phyloP scores from a whole-genome alignment of 306 rosid species.

The Cyclanthera cordifolia region DNA sequence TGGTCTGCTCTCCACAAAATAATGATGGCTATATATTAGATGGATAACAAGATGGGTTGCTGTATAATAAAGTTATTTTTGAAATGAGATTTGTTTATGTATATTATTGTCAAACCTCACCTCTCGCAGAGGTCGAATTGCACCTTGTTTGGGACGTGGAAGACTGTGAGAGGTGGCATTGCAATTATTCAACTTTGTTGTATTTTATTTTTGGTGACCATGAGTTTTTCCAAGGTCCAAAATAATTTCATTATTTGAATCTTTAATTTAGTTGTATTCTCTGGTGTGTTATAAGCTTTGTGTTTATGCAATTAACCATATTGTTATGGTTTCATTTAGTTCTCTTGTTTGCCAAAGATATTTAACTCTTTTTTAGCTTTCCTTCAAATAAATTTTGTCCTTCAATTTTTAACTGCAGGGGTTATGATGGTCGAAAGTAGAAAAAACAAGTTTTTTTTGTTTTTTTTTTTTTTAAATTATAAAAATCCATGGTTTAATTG shows the following conservation, averaged over 20 bases:
- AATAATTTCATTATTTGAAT: background rate
- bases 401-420: too few relatives aligned
- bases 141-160: background rate
- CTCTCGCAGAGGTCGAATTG: background rate
- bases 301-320: background rate
- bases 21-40: slow-evolving; percentile 6
- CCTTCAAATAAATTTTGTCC: too few relatives aligned
- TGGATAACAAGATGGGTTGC: background rate
- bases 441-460: too few relatives aligned
- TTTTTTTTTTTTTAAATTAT: too few relatives aligned
- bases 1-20: background rate
- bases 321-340: background rate
- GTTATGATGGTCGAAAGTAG: too few relatives aligned
- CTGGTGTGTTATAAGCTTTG: background rate
- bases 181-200: slow-evolving; percentile 1
- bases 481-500: too few relatives aligned
- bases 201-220: slow-evolving; percentile 10
- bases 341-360: too few relatives aligned
- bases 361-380: too few relatives aligned
- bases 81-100: slow-evolving; percentile 13
- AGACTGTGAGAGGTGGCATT: background rate
- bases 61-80: slow-evolving; percentile 10
- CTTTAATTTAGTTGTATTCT: background rate
- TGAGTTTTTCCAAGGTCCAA: background rate
- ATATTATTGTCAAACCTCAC: slow-evolving; percentile 4